Evolutionary conservation across 2,329 filamentous ascomycete species (phyloP), one percentile per base, ranked within the genome.

Genomic region (Cytospora mali): DNA sequence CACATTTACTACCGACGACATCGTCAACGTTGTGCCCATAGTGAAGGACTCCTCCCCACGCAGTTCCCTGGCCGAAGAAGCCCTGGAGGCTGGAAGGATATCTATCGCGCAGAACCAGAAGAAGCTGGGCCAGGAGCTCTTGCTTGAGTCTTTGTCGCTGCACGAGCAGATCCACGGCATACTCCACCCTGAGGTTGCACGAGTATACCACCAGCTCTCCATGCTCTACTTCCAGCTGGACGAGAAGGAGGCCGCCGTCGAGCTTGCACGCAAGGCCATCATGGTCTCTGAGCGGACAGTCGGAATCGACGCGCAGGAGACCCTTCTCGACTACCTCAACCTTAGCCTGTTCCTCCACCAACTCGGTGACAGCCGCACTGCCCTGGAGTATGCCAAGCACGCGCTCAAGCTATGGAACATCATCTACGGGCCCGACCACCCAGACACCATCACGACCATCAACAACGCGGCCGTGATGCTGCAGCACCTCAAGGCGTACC

Each of bases 401-500:
- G 95, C 95, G 7, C 85, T 99, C 68, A 89, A 95, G 73, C 82
- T 99, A 66, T 98, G 94, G 94, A 97, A 97, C 81, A 86, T 98
- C 70, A 94, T 98, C 71, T 99, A 97, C 74, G 95, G 95, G 33
- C 81, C 89, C 31, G 90, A 92, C 71, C 95, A 99, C 77, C 95
- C 95, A 3, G 95, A 99, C 78, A 96, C 93, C 10, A 97, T 99
- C 77, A 99, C 96, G 10, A 98, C 95, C 18, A 90, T 98, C 77
- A 99, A 98, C 84, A 99, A 99, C 72, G 94, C 92, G 23, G 95
- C 95, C 9, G 95, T 99, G 64, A 99, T 99, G 95, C 87, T 99
- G 63, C 95, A 99, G 77, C 89, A 93, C 61, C 85, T 97, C 70
- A 97, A 98, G 82, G 88, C 91, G 65, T 99, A 96, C 80, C 89